phyloP scores from a whole-genome alignment of 495 filamentous ascomycete species.

The Penicillium goetzii region DNA sequence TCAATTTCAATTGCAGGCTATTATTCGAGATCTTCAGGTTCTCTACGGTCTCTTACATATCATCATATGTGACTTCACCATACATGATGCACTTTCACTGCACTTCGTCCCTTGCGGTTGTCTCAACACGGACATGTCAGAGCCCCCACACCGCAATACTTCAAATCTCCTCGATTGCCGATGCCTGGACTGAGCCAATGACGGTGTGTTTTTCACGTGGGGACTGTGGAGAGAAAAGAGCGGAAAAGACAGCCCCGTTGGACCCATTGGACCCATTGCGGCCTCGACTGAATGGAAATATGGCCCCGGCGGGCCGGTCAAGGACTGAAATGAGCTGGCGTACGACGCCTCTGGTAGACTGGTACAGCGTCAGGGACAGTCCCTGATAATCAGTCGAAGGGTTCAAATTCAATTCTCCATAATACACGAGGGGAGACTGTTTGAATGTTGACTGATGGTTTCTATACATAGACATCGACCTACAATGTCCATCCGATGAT shows the following conservation, averaged over 20 bases:
- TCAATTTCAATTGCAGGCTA: background rate
- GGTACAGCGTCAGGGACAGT: background rate
- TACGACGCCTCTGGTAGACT: background rate
- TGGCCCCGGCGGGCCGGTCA: background rate
- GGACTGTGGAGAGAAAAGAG: background rate
- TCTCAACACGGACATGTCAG: background rate
- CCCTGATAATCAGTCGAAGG: background rate
- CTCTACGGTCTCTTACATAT: background rate
- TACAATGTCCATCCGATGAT: no score
- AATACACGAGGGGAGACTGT: background rate
- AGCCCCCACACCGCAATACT: background rate
- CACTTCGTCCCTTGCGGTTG: background rate
- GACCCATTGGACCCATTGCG: background rate
- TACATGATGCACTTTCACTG: background rate
- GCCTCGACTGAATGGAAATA: background rate
- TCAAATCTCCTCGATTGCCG: background rate
- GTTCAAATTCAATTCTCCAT: background rate
- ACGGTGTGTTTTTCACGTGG: background rate
- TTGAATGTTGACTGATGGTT: background rate
- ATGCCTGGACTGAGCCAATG: background rate
- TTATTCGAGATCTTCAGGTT: background rate
- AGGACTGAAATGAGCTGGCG: background rate
- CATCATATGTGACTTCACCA: background rate
- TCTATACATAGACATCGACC: background rate
- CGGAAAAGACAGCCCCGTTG: background rate